A percentile compares a stretch with the other conserved stretches of the same genome.
Evolutionary conservation across 148 eudicot species (phyloP).

Genomic region (Vaccinium macrocarpon): DNA sequence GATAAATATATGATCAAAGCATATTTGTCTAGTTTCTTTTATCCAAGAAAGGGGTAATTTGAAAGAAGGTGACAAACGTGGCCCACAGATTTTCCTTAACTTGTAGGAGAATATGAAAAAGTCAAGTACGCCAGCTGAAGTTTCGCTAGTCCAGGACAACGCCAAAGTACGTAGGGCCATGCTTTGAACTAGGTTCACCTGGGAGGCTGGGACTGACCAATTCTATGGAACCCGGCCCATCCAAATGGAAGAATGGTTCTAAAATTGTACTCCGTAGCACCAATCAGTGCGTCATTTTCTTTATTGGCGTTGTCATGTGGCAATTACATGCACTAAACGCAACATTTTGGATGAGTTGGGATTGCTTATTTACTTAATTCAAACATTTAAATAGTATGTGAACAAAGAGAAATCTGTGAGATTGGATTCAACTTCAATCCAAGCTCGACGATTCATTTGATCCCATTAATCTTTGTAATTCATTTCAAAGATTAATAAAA

Average conservation of each 20-base stretch:
- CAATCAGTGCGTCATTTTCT: neutral
- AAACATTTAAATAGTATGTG: neutral
- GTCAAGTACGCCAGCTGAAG: neutral
- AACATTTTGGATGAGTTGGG: neutral
- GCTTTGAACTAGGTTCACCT: neutral
- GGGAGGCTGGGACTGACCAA: neutral
- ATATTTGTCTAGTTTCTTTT: too few species aligned
- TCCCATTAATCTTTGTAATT: too few species aligned
- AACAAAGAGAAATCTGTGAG: neutral
- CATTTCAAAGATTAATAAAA: too few species aligned
- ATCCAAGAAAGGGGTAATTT: neutral
- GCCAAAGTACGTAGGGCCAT: neutral
- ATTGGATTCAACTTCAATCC: neutral
- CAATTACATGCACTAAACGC: neutral
- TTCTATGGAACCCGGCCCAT: neutral
- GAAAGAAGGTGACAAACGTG: neutral
- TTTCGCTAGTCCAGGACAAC: neutral
- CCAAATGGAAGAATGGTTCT: neutral
- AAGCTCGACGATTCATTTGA: too few species aligned
- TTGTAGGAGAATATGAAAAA: neutral
- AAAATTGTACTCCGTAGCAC: neutral
- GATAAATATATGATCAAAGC: too few species aligned
- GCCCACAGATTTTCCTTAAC: too few species aligned
- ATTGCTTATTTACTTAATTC: neutral
- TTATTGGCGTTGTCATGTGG: neutral